Conservation (phyloP, 2,329 filamentous ascomycete species). For the Sordariomycetes sp. region DNA sequence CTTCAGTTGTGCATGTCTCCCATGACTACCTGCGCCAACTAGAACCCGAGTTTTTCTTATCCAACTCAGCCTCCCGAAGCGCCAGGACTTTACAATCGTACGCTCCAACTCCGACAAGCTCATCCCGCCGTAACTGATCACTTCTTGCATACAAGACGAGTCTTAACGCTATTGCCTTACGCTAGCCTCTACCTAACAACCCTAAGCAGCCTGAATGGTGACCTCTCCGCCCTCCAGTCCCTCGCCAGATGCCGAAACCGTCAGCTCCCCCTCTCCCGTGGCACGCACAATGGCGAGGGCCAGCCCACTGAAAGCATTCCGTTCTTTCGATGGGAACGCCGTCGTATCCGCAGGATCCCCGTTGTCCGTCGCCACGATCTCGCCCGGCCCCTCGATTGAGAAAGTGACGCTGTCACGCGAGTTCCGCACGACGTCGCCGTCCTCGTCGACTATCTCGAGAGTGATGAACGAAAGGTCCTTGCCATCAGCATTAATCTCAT, state of each 20-base stretch:
- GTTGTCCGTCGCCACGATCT: constrained; percentile 40
- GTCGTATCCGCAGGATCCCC: constrained; percentile 34
- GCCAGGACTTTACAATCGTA: no score
- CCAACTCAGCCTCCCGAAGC: no score
- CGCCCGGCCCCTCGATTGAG: constrained; percentile 27
- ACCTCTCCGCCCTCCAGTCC: not conserved
- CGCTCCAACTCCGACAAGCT: no score
- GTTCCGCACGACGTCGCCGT: constrained; percentile 29
- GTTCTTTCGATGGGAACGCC: constrained; percentile 25
- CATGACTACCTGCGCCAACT: no score
- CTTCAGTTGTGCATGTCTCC: no score
- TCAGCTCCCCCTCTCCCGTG: not conserved
- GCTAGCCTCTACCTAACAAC: no score
- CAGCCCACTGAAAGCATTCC: constrained; percentile 29
- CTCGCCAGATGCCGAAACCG: not conserved
- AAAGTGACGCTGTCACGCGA: constrained; percentile 33
- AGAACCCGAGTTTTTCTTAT: no score
- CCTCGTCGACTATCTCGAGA: constrained; percentile 29
- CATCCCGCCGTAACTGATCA: no score
- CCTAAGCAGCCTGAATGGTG: not conserved
- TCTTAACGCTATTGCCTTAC: no score
- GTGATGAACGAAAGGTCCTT: constrained; percentile 35
- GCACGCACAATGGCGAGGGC: constrained; percentile 18
- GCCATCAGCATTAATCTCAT: constrained; percentile 26
- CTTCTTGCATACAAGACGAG: no score